Evolutionary conservation across 2,329 filamentous ascomycete genomes (phyloP).

Genomic region (Elsinoe fawcettii): DNA sequence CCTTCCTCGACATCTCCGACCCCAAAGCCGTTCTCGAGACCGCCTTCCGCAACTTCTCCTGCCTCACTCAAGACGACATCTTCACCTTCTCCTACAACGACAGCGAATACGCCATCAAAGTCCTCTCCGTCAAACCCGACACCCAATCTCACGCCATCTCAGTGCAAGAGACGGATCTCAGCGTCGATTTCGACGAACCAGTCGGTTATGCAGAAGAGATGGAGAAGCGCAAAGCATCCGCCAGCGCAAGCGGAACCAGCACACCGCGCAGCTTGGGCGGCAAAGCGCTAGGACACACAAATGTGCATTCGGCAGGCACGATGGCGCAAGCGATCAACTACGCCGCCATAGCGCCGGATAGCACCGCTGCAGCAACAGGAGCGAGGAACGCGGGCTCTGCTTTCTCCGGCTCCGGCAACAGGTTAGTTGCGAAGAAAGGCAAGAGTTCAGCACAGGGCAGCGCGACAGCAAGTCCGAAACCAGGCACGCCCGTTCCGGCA

Average conservation of each 20-base stretch:
- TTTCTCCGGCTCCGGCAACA: constrained; percentile 73
- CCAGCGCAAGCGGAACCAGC: constrained; percentile 62
- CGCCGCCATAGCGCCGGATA: constrained; percentile 72
- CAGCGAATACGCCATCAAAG: constrained; percentile 83
- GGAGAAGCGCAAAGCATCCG: constrained; percentile 32
- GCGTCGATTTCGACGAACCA: constrained; percentile 90
- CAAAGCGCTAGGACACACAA: constrained; percentile 51
- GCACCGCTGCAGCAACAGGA: constrained; percentile 56
- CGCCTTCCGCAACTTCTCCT: constrained; percentile 91
- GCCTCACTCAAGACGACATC: constrained; percentile 83
- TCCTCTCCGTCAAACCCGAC: constrained; percentile 85
- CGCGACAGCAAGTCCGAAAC: constrained; percentile 38
- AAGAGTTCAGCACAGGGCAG: constrained; percentile 55
- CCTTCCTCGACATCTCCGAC: constrained; percentile 93
- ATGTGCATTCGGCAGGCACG: constrained; percentile 74
- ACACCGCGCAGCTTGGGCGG: constrained; percentile 63
- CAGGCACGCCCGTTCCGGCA: constrained; percentile 41
- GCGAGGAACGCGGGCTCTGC: constrained; percentile 62
- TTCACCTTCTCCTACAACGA: constrained; percentile 98
- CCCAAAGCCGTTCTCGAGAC: constrained; percentile 96
- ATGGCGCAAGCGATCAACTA: constrained; percentile 99
- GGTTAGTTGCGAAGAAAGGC: constrained; percentile 73
- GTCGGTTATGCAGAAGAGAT: constrained; percentile 90
- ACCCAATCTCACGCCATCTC: constrained; percentile 77
- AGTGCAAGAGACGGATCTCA: constrained; percentile 92